Evolutionary conservation across 2,329 filamentous ascomycete genomes (phyloP), one percentile per base, ranked within the genome.

Genomic region (Fusarium torreyae): DNA sequence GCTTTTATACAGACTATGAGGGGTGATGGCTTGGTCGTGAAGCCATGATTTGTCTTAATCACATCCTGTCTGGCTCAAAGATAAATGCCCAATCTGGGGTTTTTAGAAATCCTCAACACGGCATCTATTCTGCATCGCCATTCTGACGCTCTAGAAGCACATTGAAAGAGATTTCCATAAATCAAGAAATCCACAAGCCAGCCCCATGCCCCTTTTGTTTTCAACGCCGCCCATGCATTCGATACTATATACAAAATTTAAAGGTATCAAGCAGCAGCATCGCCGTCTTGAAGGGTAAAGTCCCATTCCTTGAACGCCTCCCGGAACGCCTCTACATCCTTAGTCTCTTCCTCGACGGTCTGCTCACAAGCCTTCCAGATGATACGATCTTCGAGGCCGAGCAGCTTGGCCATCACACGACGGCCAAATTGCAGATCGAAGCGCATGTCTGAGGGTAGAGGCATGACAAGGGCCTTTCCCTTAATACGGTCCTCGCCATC

Each of bases 341-440:
- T 84, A 56, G 87, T 89, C 82, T 98, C 96, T 71, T 97, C 94
- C 13, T 88, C 88, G 59, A 90, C 84, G 1, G 88, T 87, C 81
- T 98, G 94, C 33, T 85, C 87, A 70, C 93, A 95, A 72, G 97
- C 92, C 78, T 90, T 90, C 96, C 96, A 99, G 70, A 93, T 85
- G 53, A 91, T 82, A n/a, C 96, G 86, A 44, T 88, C 83, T 78
- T 98, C 93, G 45, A 98, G 81, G 4, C 89, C 88, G 51, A 99
- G 84, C 52, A 99, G 83, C 81, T 97, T 98, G 2, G 94, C 95
- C 78, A 98, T 83, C 6, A 98, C 96, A 44, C 90, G 89, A 40
- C 97, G 87, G 6, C 93, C 94, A 75, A 97, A 98, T 77, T 98
- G 95, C 45, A 98, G 81, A 76, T 97, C 94, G 77, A 99, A 98